A percentile compares a stretch with the other conserved stretches of the same genome.
phyloP scores from a whole-genome alignment of 176 grass and related monocot species.

The Zoysia japonica region DNA sequence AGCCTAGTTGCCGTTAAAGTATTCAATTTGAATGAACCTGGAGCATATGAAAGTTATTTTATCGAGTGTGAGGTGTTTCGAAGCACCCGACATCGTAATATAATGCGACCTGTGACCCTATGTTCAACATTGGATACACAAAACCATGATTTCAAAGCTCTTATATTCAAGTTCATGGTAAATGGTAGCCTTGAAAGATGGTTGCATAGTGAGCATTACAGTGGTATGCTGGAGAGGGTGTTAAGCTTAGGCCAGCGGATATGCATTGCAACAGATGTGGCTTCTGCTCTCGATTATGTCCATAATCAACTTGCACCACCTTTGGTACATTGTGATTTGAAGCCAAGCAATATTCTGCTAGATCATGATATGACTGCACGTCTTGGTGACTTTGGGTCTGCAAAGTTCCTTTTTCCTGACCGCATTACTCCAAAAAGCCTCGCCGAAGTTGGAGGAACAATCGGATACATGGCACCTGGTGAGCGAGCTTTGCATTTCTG shows the following conservation, averaged over 20 bases:
- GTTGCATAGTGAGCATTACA: background rate
- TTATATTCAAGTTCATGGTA: conserved; percentile 39
- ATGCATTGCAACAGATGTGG: conserved; percentile 17
- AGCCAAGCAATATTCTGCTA: background rate
- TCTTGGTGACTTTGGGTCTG: conserved; percentile 35
- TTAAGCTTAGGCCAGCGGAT: conserved; percentile 33
- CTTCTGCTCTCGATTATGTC: conserved; percentile 40
- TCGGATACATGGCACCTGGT: conserved; percentile 47
- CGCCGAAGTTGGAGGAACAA: conserved; percentile 20
- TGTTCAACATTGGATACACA: conserved; percentile 22
- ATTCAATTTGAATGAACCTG: conserved; percentile 15
- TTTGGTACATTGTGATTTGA: conserved; percentile 17
- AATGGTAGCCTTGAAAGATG: conserved; percentile 43
- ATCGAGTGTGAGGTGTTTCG: conserved; percentile 29
- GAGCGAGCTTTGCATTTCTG: background rate
- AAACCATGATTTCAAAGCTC: conserved; percentile 37
- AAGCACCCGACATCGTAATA: conserved; percentile 23
- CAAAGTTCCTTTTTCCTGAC: conserved; percentile 18
- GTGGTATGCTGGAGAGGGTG: background rate
- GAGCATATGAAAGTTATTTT: background rate
- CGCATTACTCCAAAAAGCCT: background rate
- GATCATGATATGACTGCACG: conserved; percentile 33
- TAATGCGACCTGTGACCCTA: conserved; percentile 1
- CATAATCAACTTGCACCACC: conserved; percentile 21
- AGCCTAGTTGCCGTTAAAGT: conserved; percentile 30